Conservation (phyloP, 257 asterid genomes). For the Salvia miltiorrhiza region DNA sequence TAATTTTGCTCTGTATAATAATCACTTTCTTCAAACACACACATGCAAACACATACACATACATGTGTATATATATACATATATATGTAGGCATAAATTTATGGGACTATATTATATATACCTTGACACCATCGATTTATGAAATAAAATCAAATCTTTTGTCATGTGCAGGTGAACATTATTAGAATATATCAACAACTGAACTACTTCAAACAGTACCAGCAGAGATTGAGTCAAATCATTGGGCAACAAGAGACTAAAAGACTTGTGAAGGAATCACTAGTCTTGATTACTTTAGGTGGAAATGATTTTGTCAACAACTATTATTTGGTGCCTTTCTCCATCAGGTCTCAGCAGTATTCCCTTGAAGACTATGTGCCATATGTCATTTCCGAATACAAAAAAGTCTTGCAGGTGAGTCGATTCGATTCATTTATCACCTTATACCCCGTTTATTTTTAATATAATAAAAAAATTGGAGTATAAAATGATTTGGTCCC, state of each 20-base stretch:
- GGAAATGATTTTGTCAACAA: slow-evolving; percentile 96
- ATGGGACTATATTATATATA: neutral
- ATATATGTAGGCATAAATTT: too few relatives aligned
- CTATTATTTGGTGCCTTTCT: slow-evolving; percentile 65
- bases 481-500: too few relatives aligned
- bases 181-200: slow-evolving; percentile 61
- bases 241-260: slow-evolving; percentile 45
- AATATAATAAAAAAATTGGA: too few relatives aligned
- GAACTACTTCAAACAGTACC: slow-evolving; percentile 50
- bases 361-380: slow-evolving; percentile 47
- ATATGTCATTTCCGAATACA: slow-evolving; percentile 58
- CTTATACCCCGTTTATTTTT: too few relatives aligned
- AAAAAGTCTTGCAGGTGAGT: slow-evolving; percentile 53
- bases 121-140: neutral
- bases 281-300: slow-evolving; percentile 67
- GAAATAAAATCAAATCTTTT: neutral
- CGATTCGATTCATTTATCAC: neutral
- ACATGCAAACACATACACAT: too few relatives aligned
- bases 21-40: too few relatives aligned
- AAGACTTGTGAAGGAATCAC: slow-evolving; percentile 42
- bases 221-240: slow-evolving; percentile 36
- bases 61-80: too few relatives aligned
- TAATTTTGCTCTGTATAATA: too few relatives aligned
- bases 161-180: slow-evolving; percentile 53
- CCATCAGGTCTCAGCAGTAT: slow-evolving; percentile 61